Percentiles rank a stretch among this genome's conserved stretches.
Conservation (phyloP, 1,139 yeast genomes). For the Torulaspora globosa region DNA sequence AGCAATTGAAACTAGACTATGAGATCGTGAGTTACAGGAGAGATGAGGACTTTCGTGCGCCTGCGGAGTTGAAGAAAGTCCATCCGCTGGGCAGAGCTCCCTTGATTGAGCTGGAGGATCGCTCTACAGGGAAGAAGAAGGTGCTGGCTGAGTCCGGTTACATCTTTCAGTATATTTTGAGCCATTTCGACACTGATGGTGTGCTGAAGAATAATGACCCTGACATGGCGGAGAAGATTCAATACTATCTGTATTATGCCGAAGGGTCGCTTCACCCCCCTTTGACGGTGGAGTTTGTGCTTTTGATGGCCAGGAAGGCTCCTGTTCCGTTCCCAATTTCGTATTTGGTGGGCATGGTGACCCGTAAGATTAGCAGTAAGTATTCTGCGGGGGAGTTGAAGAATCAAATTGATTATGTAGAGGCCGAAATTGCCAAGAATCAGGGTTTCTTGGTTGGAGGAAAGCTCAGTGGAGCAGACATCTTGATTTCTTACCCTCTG, state of each 20-base stretch:
- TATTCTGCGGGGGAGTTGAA: constrained; percentile 45
- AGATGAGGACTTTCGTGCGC: constrained; percentile 41
- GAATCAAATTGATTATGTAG: constrained; percentile 43
- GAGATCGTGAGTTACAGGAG: constrained; percentile 50
- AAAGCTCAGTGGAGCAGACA: constrained; percentile 56
- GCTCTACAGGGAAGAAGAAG: constrained; percentile 30
- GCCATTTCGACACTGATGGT: constrained; percentile 41
- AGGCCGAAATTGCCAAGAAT: constrained; percentile 40
- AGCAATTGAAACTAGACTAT: constrained; percentile 49
- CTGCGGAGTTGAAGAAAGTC: constrained; percentile 44
- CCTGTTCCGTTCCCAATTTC: constrained; percentile 49
- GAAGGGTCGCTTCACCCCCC: constrained; percentile 57
- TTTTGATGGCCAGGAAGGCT: constrained; percentile 40
- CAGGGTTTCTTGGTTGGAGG: constrained; percentile 54
- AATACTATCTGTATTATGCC: constrained; percentile 51
- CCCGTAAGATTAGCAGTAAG: constrained; percentile 44
- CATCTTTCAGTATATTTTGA: constrained; percentile 45
- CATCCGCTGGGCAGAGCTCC: constrained; percentile 61
- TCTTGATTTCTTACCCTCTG: constrained; percentile 47
- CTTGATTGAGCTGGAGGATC: constrained; percentile 50
- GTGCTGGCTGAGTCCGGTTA: constrained; percentile 47
- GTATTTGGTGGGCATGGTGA: constrained; percentile 41
- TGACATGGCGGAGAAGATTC: constrained; percentile 43
- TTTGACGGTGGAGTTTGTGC: constrained; percentile 44
- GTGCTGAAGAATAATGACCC: constrained; percentile 32